These are phyloP conservation scores for Taphrina pruni DNA, from an alignment of 1,139 yeast species.

Conservation along the genomic window DNA sequence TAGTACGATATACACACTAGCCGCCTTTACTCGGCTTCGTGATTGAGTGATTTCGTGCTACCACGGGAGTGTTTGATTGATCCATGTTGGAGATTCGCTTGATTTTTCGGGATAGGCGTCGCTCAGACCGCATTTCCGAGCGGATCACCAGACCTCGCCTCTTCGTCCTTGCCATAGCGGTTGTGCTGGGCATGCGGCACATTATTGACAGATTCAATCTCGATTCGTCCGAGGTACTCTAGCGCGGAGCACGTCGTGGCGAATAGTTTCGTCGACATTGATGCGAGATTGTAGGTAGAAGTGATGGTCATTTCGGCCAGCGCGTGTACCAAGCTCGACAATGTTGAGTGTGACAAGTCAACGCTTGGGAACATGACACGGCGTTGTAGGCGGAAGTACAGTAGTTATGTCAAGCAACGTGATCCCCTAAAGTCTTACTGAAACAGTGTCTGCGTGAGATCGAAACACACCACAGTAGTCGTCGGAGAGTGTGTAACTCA, in stretches of 20 bases:
- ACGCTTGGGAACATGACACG: too few species aligned
- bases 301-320: not conserved
- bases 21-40: too few species aligned
- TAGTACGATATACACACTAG: too few species aligned
- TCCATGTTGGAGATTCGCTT: not conserved
- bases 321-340: not conserved
- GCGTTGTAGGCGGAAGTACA: too few species aligned
- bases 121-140: not conserved
- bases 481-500: not conserved
- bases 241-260: slow-evolving; percentile 2
- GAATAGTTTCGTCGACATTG: not conserved
- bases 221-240: slow-evolving; percentile 11
- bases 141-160: not conserved
- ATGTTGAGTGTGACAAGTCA: not conserved
- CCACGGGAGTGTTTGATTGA: too few species aligned
- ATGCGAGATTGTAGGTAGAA: not conserved
- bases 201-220: not conserved
- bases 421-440: not conserved
- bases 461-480: not conserved
- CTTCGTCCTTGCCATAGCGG: not conserved
- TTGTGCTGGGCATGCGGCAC: not conserved
- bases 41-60: too few species aligned
- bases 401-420: too few species aligned
- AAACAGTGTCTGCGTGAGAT: not conserved
- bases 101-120: too few species aligned